A percentile compares a stretch with the other conserved stretches of the same genome.
These are phyloP conservation scores for Gnaphalium uliginosum DNA, from an alignment of 129 eudicot species.

Conservation along the genomic window DNA sequence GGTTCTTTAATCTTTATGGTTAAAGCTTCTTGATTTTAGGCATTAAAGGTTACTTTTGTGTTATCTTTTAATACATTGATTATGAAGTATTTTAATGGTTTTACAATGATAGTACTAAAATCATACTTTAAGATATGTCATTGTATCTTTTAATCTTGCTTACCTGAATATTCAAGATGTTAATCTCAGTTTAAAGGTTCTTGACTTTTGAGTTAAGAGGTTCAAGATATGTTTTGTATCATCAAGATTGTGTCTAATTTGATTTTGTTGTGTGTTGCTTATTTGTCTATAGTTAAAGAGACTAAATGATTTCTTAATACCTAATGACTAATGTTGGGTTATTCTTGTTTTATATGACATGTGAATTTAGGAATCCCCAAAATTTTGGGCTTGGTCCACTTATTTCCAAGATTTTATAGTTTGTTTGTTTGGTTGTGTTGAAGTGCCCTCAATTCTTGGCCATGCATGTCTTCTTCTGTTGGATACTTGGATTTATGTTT, in stretches of 20 bases:
- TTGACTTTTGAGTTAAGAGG: neutral
- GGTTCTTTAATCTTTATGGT: neutral
- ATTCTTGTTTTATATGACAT: constrained; percentile 25
- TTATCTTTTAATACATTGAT: neutral
- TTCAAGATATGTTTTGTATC: too few species aligned
- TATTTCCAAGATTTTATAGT: constrained; percentile 18
- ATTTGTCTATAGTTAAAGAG: neutral
- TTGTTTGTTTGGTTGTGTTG: constrained; percentile 27
- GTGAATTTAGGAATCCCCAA: constrained; percentile 27
- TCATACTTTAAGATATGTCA: neutral
- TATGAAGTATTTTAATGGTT: neutral
- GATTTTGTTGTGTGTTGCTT: neutral
- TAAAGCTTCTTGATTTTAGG: neutral
- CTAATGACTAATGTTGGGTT: neutral
- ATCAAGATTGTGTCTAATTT: constrained; percentile 19
- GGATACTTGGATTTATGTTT: constrained; percentile 28
- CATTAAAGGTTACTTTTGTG: neutral
- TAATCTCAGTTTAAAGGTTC: neutral
- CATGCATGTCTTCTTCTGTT: constrained; percentile 39
- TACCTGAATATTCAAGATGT: too few species aligned
- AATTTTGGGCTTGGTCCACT: constrained; percentile 22
- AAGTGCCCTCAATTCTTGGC: constrained; percentile 34
- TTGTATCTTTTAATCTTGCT: neutral
- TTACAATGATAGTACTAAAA: neutral
- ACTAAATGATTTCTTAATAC: neutral